These are phyloP conservation scores for Lasiodiplodia sp. DNA, from an alignment of 2,329 filamentous ascomycete species.

Conservation along the genomic window DNA sequence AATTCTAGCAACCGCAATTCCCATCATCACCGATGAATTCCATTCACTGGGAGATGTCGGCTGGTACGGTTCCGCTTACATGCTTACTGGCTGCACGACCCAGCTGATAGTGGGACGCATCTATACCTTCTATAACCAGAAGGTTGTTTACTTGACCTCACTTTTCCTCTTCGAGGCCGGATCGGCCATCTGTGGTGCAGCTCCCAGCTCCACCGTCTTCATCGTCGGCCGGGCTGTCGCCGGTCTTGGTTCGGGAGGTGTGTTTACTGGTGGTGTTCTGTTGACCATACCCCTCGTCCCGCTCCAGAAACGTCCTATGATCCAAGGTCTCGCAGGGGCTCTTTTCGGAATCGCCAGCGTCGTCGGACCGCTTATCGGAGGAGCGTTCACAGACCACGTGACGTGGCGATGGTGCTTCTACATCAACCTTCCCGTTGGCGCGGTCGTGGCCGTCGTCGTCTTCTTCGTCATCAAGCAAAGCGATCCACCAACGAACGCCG, in stretches of 20 bases:
- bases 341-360: slow-evolving; percentile 59
- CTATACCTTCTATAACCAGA: slow-evolving; percentile 58
- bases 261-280: slow-evolving; percentile 15
- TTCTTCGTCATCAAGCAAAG: slow-evolving; percentile 43
- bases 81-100: slow-evolving; percentile 51
- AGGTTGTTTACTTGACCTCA: slow-evolving; percentile 52
- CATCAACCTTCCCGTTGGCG: slow-evolving; percentile 62
- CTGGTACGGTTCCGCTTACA: slow-evolving; percentile 44
- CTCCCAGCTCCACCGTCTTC: slow-evolving; percentile 57
- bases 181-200: slow-evolving; percentile 58
- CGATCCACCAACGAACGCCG: slow-evolving; percentile 38
- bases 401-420: slow-evolving; percentile 60
- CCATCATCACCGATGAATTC: slow-evolving; percentile 29
- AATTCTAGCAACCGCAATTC: slow-evolving; percentile 26
- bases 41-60: slow-evolving; percentile 26
- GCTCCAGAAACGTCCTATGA: slow-evolving; percentile 51
- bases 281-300: slow-evolving; percentile 46
- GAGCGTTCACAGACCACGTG: slow-evolving; percentile 48
- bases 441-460: slow-evolving; percentile 51
- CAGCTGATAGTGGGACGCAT: slow-evolving; percentile 51
- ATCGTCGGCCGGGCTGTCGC: slow-evolving; percentile 56
- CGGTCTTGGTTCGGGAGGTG: slow-evolving; percentile 52
- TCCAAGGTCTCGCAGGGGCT: slow-evolving; percentile 44
- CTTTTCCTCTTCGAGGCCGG: slow-evolving; percentile 60
- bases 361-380: slow-evolving; percentile 58